Base-by-base conservation (phyloP, 345 rosid species). In the Zanthoxylum bungeanum region DNA sequence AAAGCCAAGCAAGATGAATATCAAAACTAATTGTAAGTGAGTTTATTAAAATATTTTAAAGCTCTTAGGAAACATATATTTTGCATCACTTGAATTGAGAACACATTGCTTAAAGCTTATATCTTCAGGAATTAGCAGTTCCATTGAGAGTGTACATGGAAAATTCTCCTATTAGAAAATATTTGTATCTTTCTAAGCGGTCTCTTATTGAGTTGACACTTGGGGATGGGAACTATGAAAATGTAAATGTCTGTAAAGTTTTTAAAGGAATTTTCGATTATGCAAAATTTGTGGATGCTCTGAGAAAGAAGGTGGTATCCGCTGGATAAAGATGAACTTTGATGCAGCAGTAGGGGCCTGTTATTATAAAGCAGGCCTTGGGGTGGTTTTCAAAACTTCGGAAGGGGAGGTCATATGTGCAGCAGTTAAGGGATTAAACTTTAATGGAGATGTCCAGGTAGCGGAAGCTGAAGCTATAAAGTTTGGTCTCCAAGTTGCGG, bases 191-290 rank as follows among this genome's bases (percentile, higher is more conserved):
- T 30, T 94, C 92, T 66, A 97, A 94, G 67, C 80, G 88, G 67
- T 92, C 98, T 60, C 97, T 95, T 68, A 76, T 92, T 67, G 99
- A 92, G 74, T 80, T 92, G 84, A 95, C 98, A 47, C 86, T 95
- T 60, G 99, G 99, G n/a, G 97, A 87, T 75, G 99, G 99, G 46
- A 86, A 84, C 78, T 95, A 95, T 56, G 99, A 95, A 72, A 82
- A 89, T 91, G 98, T 92, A 81, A 52, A 11, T 44, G 49, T 14
- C 16, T 69, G 10, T 4, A 27, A 9, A 10, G 27, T 36, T 56
- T 36, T 31, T 33, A 22, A 12, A 11, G 28, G 5, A 5, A 8
- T 25, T 30, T 53, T 42, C 34, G 33, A 68, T 42, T 59, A 36
- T 66, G 3, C 60, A 19, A 51, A 44, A 44, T 44, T 17, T 52